Base-by-base conservation (phyloP, 2,329 filamentous ascomycete species). In the Atkinsonella texensis region DNA sequence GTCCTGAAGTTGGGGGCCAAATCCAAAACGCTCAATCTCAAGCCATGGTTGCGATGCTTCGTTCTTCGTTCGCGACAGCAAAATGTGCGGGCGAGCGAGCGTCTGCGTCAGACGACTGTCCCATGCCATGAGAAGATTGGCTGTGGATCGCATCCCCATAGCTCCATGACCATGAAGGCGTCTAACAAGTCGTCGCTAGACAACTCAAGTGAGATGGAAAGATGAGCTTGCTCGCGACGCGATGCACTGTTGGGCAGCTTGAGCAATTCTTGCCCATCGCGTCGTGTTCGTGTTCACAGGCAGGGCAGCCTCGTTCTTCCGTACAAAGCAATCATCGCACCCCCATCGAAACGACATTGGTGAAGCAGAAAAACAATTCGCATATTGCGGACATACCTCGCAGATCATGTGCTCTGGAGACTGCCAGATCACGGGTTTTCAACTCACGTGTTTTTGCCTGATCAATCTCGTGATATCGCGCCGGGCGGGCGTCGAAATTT, bases 401-500 rank as follows among this genome's bases (percentile, higher is more conserved):
- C 60, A 65, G 69, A 72, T 72, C 69, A 71, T 71, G 69, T 72
- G 69, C 68, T 64, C 50, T 60, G 59, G 56, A 56, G 57, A 58
- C 56, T 56, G 55, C 59, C 63, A 68, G 66, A 72, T 72, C 69
- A 72, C 69, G 69, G 70, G 69, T 68, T 68, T 65, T 56, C 58
- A 58, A 61, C 67, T 70, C 69, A 71, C 69, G 69, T 72, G 69
- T 68, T 69, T 69, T 65, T 66, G 65, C 63, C 67, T 67, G 67
- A 68, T 66, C 63, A 65, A 72, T 68, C 70, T 73, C 70, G 70
- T 73, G 70, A 73, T 73, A 70, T 72, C 69, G 70, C 68, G 69
- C 59, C 56, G 40, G 41, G 35, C 52, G 46, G 53, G 47, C 47
- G 58, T 59, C 56, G 53, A 59, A 28, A 61, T 57, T 51, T 65